Evolutionary conservation across 768 basidiomycete genomes (phyloP).

Genomic region (Nevesoporus exiguus): DNA sequence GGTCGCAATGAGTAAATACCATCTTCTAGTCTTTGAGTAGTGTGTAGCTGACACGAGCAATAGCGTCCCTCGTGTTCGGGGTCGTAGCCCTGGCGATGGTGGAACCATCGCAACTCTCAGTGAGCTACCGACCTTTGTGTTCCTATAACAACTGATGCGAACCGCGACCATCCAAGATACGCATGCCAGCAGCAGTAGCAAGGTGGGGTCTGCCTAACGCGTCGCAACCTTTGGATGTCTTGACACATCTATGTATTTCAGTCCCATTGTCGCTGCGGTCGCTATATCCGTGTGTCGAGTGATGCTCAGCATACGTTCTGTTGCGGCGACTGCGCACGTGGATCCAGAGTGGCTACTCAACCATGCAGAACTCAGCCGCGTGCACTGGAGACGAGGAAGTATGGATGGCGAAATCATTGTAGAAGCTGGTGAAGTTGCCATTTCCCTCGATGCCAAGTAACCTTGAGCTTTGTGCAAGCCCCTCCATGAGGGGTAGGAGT

Average conservation of each 20-base stretch:
- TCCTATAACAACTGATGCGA: neutral
- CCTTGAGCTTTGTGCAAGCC: neutral
- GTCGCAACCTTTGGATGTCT: neutral
- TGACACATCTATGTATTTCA: neutral
- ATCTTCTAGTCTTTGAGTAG: neutral
- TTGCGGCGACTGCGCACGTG: slow-evolving; percentile 40
- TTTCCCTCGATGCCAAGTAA: neutral
- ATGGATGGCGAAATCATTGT: slow-evolving; percentile 10
- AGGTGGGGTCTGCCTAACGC: neutral
- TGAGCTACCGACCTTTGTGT: neutral
- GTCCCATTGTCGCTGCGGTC: slow-evolving; percentile 4
- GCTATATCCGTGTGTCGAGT: slow-evolving; percentile 33
- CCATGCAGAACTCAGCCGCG: slow-evolving; percentile 44
- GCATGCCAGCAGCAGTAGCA: neutral
- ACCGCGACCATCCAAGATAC: neutral
- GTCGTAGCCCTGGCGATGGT: slow-evolving; percentile 8
- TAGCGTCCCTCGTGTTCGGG: slow-evolving; percentile 3
- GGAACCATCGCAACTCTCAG: slow-evolving; percentile 5
- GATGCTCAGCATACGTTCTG: slow-evolving; percentile 40
- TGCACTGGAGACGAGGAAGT: slow-evolving; percentile 7
- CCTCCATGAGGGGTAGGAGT: neutral
- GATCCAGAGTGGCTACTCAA: slow-evolving; percentile 43
- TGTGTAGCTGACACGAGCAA: neutral
- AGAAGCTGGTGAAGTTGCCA: neutral
- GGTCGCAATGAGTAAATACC: slow-evolving; percentile 1